Evolutionary conservation across 208 protist species (phyloP), one percentile per base, ranked within the genome.

Genomic region (Crithidia mellificae): DNA sequence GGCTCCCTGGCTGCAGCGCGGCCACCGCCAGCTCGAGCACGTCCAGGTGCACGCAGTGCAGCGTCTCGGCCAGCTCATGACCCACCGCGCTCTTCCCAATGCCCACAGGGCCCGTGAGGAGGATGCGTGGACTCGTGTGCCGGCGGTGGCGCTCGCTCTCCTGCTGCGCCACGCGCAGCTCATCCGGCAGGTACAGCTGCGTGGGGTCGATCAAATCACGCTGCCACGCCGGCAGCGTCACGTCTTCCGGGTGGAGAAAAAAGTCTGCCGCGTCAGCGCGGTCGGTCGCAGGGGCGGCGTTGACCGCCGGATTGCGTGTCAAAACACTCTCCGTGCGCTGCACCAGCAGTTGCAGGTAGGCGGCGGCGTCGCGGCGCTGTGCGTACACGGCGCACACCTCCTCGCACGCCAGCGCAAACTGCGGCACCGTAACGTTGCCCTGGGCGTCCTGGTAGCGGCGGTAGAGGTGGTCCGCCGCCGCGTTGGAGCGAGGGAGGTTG

Each of bases 31-130:
- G 77, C 17, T 85, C 89, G 14, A 80, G 52, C 20, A 91, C 75
- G 59, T 91, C 80, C 2, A 96, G 63, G 53, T 93, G 84, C 14
- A 87, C 75, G 36, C 77, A 81, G 62, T 85, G 67, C n/a, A 96
- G 79, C 5, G 63, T 70, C 44, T 61, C 63, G 25, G 91, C 85
- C 1, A 96, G 75, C 24, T 74, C 65, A 0, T 39, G 50, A 15
- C 77, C 85, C 5, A 86, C 55, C 19, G 49, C 66, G 29, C 78
- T 85, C 68, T 92, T 96, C 24, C 88, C 91, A 0, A 81, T 68
- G 32, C 68, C 71, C 5, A 71, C 38, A 19, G 66, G 51, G 9
- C 91, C 91, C 50, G 76, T 68, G 5, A 96, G 30, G 22, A 91
- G 47, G 61, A 96, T 85, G 51, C 91, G 87, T 4, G 52, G 39